Percentiles rank a stretch among this genome's conserved stretches.
Evolutionary conservation across 345 rosid genomes (phyloP).

Genomic region (Lagerstroemia speciosa): DNA sequence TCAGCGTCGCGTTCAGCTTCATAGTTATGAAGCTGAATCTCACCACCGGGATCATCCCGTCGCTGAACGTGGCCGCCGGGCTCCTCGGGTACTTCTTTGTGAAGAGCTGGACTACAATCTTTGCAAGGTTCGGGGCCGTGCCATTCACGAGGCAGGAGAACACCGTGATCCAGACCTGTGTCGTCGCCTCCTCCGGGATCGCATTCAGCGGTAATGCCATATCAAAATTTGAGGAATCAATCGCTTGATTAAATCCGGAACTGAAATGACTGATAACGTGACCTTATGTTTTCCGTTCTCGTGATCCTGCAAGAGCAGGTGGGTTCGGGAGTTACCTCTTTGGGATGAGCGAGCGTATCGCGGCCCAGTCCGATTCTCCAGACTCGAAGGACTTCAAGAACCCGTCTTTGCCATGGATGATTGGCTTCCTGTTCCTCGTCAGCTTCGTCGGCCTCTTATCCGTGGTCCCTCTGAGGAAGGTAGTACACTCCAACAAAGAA

Average conservation of each 20-base stretch:
- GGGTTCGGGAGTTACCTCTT: constrained; percentile 74
- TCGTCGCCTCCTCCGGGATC: constrained; percentile 75
- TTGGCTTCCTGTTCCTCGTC: constrained; percentile 72
- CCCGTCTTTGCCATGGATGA: constrained; percentile 59
- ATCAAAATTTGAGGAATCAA: not conserved
- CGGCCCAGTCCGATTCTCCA: constrained; percentile 32
- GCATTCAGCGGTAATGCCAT: constrained; percentile 52
- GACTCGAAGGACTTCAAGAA: constrained; percentile 29
- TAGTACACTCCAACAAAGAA: not conserved
- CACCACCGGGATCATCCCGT: constrained; percentile 66
- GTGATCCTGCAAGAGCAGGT: constrained; percentile 24
- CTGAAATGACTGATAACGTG: not conserved
- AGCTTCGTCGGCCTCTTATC: constrained; percentile 88
- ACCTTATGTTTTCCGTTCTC: not conserved
- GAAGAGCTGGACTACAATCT: constrained; percentile 53
- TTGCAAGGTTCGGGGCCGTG: constrained; percentile 25
- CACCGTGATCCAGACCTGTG: constrained; percentile 73
- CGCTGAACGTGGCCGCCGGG: constrained; percentile 67
- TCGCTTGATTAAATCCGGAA: not conserved
- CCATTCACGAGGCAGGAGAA: constrained; percentile 78
- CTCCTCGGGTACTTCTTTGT: constrained; percentile 62
- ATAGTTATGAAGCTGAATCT: constrained; percentile 65
- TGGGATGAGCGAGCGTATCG: constrained; percentile 63
- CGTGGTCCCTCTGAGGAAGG: constrained; percentile 21
- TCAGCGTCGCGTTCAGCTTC: constrained; percentile 56